Evolutionary conservation across 163 green algal genomes (phyloP), one percentile per base, ranked within the genome.

Genomic region (Trebouxiophyceae sp.): DNA sequence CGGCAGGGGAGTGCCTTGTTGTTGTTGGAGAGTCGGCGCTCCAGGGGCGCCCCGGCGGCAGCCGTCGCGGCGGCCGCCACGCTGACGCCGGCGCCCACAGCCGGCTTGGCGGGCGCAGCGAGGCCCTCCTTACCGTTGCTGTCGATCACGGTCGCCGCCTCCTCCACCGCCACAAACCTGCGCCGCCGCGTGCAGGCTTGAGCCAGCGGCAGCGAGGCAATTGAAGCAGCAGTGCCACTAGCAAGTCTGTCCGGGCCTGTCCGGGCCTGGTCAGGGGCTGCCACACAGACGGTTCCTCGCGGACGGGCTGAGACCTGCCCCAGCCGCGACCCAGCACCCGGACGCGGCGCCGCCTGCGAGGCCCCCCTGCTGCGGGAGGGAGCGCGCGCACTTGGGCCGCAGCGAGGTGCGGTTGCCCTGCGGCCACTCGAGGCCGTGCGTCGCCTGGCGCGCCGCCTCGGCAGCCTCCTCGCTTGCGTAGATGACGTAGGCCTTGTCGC

Each of bases 401-500:
- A 67, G 61, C 3, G 61, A 60, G n/a, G 46, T 67, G 7, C 23
- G 12, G 56, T 84, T 89, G 57, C 63, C 72, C 22, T 57, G 19
- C 3, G 88, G 88, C 84, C 87, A 95, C 59, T 79, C 63, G 23
- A 84, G 45, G 23, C 71, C 68, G 28, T 77, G 77, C 60, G 80
- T 72, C 20, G 78, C 87, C 23, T 75, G 30, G 0, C 71, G 68
- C 6, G 87, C 82, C 1, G 75, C 78, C 50, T 84, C 78, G 1
- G 85, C 86, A 55, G 87, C 62, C 31, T 63, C 73, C 65, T 76
- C 77, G 22, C 65, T 78, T n/a, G 67, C 69, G 44, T 85, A 87
- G 4, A 90, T 58, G 12, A 84, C 84, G 34, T 81, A 88, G 28
- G 74, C 81, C 67, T 84, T 75, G n/a, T 79, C 85, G 74, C 87